Percentiles rank a stretch among this genome's conserved stretches.
These are phyloP conservation scores for Zea mays DNA, from an alignment of 176 grass and related monocot species.

Conservation along the genomic window DNA sequence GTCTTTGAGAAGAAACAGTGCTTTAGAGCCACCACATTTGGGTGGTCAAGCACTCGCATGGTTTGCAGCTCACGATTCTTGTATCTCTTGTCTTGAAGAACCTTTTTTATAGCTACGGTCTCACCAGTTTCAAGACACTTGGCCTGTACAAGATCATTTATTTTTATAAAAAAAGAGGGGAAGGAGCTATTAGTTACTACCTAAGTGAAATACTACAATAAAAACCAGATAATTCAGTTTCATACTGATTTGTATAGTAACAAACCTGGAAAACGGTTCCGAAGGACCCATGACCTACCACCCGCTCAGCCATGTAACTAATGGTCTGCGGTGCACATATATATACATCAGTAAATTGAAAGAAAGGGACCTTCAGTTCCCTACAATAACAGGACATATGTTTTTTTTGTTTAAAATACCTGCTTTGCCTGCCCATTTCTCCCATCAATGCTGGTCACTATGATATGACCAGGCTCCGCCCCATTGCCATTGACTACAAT, in stretches of 20 bases:
- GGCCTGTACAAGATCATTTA: constrained; percentile 48
- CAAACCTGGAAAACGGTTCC: constrained; percentile 82
- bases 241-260: constrained; percentile 29
- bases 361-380: background rate
- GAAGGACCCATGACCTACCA: constrained; percentile 73
- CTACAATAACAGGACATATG: background rate
- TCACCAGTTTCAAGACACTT: constrained; percentile 85
- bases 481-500: constrained; percentile 83
- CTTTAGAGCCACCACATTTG: constrained; percentile 78
- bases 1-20: constrained; percentile 95
- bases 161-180: background rate
- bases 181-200: constrained; percentile 11
- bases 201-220: background rate
- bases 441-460: constrained; percentile 83
- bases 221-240: background rate
- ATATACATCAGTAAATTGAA: constrained; percentile 6
- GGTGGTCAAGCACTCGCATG: constrained; percentile 85
- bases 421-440: constrained; percentile 82
- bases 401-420: constrained; percentile 38
- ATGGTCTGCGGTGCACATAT: constrained; percentile 59
- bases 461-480: constrained; percentile 83
- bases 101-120: constrained; percentile 93
- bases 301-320: constrained; percentile 82
- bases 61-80: constrained; percentile 89
- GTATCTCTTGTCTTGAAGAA: constrained; percentile 92